phyloP scores from a whole-genome alignment of 768 basidiomycete species.

The Leucosporidium scottii region DNA sequence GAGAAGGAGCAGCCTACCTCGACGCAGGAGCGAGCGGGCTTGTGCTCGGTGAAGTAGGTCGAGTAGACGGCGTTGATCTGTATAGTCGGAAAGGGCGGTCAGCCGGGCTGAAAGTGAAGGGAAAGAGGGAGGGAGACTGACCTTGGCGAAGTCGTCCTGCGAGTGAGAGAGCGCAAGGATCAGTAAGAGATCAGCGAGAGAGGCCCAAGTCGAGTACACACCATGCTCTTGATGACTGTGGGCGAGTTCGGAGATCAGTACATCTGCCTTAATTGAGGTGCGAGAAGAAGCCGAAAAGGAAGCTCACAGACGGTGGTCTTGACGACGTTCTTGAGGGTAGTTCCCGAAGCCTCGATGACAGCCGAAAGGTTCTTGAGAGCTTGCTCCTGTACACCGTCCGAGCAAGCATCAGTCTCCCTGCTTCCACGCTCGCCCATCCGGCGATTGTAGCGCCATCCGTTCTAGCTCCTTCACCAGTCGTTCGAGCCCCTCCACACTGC shows the following conservation, averaged over 20 bases:
- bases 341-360: constrained; percentile 74
- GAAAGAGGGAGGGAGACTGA: background rate
- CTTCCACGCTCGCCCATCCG: background rate
- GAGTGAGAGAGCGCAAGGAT: background rate
- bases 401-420: background rate
- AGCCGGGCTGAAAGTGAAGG: background rate
- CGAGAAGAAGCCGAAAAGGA: background rate
- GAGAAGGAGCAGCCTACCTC: constrained; percentile 51
- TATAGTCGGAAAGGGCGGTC: background rate
- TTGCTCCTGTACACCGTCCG: constrained; percentile 49
- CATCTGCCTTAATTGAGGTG: too few species aligned
- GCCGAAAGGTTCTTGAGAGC: constrained; percentile 77
- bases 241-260: constrained; percentile 3
- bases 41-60: constrained; percentile 78
- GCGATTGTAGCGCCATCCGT: background rate
- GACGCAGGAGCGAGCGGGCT: constrained; percentile 86
- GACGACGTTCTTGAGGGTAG: constrained; percentile 68
- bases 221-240: constrained; percentile 18
- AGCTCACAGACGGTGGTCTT: constrained; percentile 68
- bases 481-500: too few species aligned
- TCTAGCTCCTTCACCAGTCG: background rate
- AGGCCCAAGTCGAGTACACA: background rate
- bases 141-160: constrained; percentile 63
- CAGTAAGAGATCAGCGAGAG: background rate
- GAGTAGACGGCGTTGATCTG: constrained; percentile 75